Conservation (phyloP, 768 basidiomycete genomes). For the Pleurotus citrinopileatus region DNA sequence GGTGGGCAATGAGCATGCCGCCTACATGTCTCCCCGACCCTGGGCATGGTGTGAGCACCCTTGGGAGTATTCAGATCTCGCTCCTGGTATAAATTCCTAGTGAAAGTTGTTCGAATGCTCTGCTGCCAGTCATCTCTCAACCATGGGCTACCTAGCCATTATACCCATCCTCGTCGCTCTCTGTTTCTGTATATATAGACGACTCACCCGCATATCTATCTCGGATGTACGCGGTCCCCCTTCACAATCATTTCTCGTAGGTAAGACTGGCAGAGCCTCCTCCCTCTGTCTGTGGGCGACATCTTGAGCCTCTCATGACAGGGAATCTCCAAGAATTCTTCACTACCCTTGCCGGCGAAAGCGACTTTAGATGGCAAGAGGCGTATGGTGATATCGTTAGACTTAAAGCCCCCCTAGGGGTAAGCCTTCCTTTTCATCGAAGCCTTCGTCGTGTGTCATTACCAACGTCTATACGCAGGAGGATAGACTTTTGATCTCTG, state of each 20-base stretch:
- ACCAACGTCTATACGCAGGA: constrained; percentile 29
- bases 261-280: constrained; percentile 21
- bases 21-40: neutral
- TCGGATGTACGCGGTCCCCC: constrained; percentile 48
- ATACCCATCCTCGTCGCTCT: neutral
- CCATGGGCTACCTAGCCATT: neutral
- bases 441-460: neutral
- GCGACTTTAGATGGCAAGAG: constrained; percentile 51
- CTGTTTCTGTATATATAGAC: constrained; percentile 26
- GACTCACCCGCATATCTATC: constrained; percentile 36
- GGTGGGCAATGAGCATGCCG: neutral
- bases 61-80: neutral
- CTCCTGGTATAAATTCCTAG: neutral
- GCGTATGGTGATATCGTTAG: constrained; percentile 49
- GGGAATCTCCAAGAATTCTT: constrained; percentile 49
- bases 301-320: constrained; percentile 17
- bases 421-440: constrained; percentile 16
- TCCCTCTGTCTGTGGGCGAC: neutral
- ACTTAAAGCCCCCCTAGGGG: constrained; percentile 49
- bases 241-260: constrained; percentile 46
- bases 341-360: constrained; percentile 44
- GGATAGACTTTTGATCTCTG: constrained; percentile 50
- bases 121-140: neutral
- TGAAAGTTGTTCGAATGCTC: neutral
- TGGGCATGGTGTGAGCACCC: neutral